phyloP scores from a whole-genome alignment of 2,329 filamentous ascomycete species.

The Microdochium nivale region DNA sequence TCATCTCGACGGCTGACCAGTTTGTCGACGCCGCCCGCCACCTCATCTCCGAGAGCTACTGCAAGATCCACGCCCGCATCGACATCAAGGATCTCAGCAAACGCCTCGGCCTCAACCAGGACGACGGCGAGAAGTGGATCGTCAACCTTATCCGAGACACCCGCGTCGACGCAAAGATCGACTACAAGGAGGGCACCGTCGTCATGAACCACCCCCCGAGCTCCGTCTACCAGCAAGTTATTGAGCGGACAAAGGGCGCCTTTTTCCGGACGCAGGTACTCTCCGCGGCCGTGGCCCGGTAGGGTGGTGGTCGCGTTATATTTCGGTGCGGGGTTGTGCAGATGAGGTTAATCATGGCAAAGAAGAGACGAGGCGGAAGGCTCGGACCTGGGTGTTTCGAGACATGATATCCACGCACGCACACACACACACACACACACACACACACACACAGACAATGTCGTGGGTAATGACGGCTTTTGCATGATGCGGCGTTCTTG shows the following conservation, averaged over 20 bases:
- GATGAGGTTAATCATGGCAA: background rate
- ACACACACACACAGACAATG: background rate
- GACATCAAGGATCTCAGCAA: slow-evolving; percentile 95
- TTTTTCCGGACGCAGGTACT: slow-evolving; percentile 98
- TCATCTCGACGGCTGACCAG: slow-evolving; percentile 70
- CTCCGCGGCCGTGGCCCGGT: slow-evolving; percentile 54
- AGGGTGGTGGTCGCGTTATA: slow-evolving; percentile 10
- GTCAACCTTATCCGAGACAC: slow-evolving; percentile 98
- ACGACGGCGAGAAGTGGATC: slow-evolving; percentile 99
- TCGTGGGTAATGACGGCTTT: background rate
- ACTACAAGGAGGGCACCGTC: slow-evolving; percentile 97
- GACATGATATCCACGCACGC: no score
- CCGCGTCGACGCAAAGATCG: slow-evolving; percentile 95
- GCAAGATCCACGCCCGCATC: slow-evolving; percentile 98
- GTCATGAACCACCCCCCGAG: slow-evolving; percentile 99
- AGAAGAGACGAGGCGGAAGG: background rate
- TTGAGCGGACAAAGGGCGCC: slow-evolving; percentile 96
- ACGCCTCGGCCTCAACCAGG: slow-evolving; percentile 81
- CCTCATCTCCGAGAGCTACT: slow-evolving; percentile 97
- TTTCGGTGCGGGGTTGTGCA: no score
- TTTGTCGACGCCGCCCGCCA: slow-evolving; percentile 94
- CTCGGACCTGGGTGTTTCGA: no score
- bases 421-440: background rate
- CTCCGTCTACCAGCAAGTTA: slow-evolving; percentile 98
- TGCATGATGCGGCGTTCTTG: background rate